Evolutionary conservation across 805 yeast genomes (phyloP), one percentile per base, ranked within the genome.

Genomic region (Wickerhamiella vanderwaltii): DNA sequence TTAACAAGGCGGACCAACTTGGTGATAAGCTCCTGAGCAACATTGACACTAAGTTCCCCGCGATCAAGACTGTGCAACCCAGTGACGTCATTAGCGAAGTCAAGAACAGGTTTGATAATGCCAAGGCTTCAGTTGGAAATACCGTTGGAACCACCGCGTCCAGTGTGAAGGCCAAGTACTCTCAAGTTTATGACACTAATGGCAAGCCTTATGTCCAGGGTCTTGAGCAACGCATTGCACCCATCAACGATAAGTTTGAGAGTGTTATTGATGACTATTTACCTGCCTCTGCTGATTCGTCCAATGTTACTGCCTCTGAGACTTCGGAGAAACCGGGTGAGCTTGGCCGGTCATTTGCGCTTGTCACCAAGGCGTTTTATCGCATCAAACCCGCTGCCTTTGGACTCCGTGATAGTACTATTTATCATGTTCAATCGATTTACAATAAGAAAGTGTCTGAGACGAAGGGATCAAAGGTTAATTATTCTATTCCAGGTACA

Each of bases 151-250:
- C 41, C 19, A 63, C 51, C 13, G 56, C 60, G 35, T 68, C 65
- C 38, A 60, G 29, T 44, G 75, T 80, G 48, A 65, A 64, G 39
- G 61, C 60, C 41, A 71, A 74, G 53, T 69, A 73, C 53, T 62
- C 68, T 36, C 65, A 71, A 24, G 52, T 74, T 30, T 69, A 71
- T 55, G 75, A 76, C 52, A 66, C 72, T 6, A 63, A 73, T 23
- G 84, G 84, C 18, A 74, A 73, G 52, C 55, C 77, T 39, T 49
- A 80, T 29, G 67, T 84, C 49, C 66, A 78, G n/a, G 68, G 71
- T 18, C 52, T 77, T 17, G 85, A 79, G 57, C 78, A 82, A 3
- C 26, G 77, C 9, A 62, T 80, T 35, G 66, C 64, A 28, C 87
- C 91, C 22, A 34, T 78, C 34, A 84, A 80, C 60, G 60, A 66